A percentile compares a stretch with the other conserved stretches of the same genome.
Conservation (phyloP, 352 stramenopile species). For the Pythium aristosporum region DNA sequence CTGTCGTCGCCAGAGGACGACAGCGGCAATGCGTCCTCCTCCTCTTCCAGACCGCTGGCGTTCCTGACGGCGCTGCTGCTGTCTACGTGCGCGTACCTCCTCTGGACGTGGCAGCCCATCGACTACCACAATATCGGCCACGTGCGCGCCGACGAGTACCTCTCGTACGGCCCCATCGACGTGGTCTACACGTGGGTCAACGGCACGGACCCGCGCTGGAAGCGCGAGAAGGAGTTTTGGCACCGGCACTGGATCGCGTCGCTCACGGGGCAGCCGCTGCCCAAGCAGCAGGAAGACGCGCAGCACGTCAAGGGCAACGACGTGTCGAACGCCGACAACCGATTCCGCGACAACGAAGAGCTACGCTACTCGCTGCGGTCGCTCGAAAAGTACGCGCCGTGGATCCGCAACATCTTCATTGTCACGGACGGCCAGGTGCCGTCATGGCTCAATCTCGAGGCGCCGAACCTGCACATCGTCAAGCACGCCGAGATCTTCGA, state of each 20-base stretch:
- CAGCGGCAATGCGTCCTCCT: not conserved
- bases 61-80: constrained; percentile 12
- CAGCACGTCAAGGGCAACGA: constrained; percentile 59
- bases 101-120: constrained; percentile 22
- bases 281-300: constrained; percentile 49
- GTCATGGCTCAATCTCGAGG: constrained; percentile 90
- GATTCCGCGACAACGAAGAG: constrained; percentile 95
- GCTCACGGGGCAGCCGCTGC: constrained; percentile 73
- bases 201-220: constrained; percentile 92
- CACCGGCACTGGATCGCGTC: constrained; percentile 88
- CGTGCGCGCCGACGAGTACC: constrained; percentile 47
- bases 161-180: constrained; percentile 89
- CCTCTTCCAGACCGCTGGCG: not conserved
- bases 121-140: constrained; percentile 66
- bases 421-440: constrained; percentile 95
- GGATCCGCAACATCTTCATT: constrained; percentile 93
- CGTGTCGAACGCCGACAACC: constrained; percentile 83
- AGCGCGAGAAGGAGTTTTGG: constrained; percentile 86
- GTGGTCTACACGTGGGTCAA: constrained; percentile 98
- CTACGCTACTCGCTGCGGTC: constrained; percentile 92
- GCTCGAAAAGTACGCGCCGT: constrained; percentile 94
- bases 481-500: constrained; percentile 91
- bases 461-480: constrained; percentile 81
- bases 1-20: constrained; percentile 10
- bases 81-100: constrained; percentile 17